Evolutionary conservation across 148 eudicot species (phyloP).

Genomic region (Spergularia bocconei): DNA sequence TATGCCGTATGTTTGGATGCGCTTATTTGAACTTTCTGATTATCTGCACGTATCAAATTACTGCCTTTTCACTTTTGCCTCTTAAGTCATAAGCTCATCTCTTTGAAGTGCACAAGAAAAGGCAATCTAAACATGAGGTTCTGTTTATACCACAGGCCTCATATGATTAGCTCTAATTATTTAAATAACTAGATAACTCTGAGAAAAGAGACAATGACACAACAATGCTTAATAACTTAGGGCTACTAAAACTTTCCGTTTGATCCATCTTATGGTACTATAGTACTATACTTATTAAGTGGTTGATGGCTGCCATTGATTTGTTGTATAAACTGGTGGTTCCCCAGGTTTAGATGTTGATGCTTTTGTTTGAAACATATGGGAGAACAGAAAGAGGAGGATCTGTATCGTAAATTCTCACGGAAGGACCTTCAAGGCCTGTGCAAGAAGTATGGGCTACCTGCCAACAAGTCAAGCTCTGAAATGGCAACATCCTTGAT

Average conservation of each 20-base stretch:
- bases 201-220: not conserved
- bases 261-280: not conserved
- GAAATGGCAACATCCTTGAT: slow-evolving; percentile 47
- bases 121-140: not conserved
- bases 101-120: not conserved
- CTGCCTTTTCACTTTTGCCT: not conserved
- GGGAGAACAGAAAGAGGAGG: slow-evolving; percentile 39
- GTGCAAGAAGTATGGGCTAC: slow-evolving; percentile 54
- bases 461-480: slow-evolving; percentile 47
- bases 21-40: not conserved
- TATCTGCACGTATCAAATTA: not conserved
- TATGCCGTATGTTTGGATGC: not conserved
- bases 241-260: not conserved
- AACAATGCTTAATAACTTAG: not conserved
- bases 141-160: not conserved
- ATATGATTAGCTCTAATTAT: not conserved
- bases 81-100: not conserved
- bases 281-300: not conserved
- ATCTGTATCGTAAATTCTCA: slow-evolving; percentile 38
- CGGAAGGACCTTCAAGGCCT: slow-evolving; percentile 49
- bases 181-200: not conserved
- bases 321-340: slow-evolving; percentile 2
- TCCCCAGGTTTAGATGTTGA: slow-evolving; percentile 29
- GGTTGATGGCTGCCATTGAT: slow-evolving; percentile 9
- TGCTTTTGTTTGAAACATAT: slow-evolving; percentile 33